Conservation (phyloP, 345 rosid genomes). For the Brassica napus region Da-Ae NC_063442.1:40717001-40717500, state of each 20-base stretch:
- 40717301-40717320: neutral
- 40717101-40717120: neutral
- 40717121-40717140: neutral
- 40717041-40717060: neutral
- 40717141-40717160: neutral
- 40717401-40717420: neutral
- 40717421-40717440: neutral
- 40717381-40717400: neutral
- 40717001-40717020: neutral
- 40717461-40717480: neutral
- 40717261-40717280: neutral
- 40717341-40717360: no score
- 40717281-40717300: neutral
- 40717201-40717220: neutral
- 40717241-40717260: neutral
- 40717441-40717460: neutral
- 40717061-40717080: neutral
- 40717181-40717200: neutral
- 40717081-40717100: neutral
- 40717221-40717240: neutral
- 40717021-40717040: neutral
- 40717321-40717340: no score
- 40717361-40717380: no score
- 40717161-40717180: neutral
- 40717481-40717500: neutral